A percentile compares a stretch with the other conserved stretches of the same genome.
Conservation (phyloP, 768 basidiomycete species). For the Amanita brunnescens region DNA sequence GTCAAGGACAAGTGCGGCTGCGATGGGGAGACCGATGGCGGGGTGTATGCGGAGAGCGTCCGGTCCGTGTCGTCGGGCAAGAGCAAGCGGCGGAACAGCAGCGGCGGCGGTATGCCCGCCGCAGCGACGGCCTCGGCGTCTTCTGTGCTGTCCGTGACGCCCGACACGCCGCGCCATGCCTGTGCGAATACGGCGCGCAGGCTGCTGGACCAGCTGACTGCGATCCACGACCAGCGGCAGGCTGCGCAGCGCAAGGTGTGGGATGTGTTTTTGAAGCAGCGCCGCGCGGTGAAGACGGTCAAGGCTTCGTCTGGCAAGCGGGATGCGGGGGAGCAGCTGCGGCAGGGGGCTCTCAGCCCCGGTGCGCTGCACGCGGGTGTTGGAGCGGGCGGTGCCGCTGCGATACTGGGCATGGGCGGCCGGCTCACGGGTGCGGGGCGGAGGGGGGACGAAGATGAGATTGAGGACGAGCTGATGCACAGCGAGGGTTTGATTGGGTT, state of each 20-base stretch:
- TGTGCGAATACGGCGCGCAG: slow-evolving; percentile 66
- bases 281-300: slow-evolving; percentile 30
- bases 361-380: slow-evolving; percentile 5
- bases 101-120: slow-evolving; percentile 14
- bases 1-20: slow-evolving; percentile 39
- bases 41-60: slow-evolving; percentile 13
- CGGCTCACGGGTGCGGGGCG: slow-evolving; percentile 28
- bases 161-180: slow-evolving; percentile 61
- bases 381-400: slow-evolving; percentile 42
- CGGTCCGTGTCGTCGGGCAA: slow-evolving; percentile 47
- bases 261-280: slow-evolving; percentile 78
- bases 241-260: slow-evolving; percentile 64
- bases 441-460: slow-evolving; percentile 46
- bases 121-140: slow-evolving; percentile 26
- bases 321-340: slow-evolving; percentile 2
- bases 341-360: background rate
- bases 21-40: slow-evolving; percentile 24
- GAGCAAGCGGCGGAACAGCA: slow-evolving; percentile 36
- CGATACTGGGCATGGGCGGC: slow-evolving; percentile 47
- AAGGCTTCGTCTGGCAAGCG: slow-evolving; percentile 18
- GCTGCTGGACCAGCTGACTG: slow-evolving; percentile 69
- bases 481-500: slow-evolving; percentile 86
- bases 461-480: slow-evolving; percentile 64
- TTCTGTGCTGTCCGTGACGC: slow-evolving; percentile 51
- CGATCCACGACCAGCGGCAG: slow-evolving; percentile 79